phyloP scores from a whole-genome alignment of 768 basidiomycete genomes.

The Kwoniella botswanensis region DNA sequence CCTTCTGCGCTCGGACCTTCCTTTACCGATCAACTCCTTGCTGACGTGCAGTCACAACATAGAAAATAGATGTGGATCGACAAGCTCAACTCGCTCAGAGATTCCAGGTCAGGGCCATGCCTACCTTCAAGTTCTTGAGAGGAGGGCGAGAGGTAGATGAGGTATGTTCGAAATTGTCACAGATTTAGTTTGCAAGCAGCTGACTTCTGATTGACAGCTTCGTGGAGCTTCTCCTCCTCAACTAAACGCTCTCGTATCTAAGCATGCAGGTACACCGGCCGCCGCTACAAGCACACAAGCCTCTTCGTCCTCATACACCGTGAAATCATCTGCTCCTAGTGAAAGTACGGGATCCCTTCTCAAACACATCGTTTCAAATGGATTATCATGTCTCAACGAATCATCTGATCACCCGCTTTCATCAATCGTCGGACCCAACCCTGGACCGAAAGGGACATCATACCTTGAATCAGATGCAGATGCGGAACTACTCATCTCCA shows the following conservation, averaged over 20 bases:
- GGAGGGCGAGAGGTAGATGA: slow-evolving; percentile 56
- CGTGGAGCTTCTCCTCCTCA: slow-evolving; percentile 56
- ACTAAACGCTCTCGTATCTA: slow-evolving; percentile 48
- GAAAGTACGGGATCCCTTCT: slow-evolving; percentile 47
- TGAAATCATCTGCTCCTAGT: slow-evolving; percentile 26
- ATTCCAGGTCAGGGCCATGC: slow-evolving; percentile 56
- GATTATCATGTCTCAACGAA: slow-evolving; percentile 58
- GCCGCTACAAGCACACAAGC: slow-evolving; percentile 28
- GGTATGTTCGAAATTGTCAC: slow-evolving; percentile 29
- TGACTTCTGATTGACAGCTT: slow-evolving; percentile 36
- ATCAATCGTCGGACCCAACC: slow-evolving; percentile 50
- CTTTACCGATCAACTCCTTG: not conserved
- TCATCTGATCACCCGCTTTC: slow-evolving; percentile 52
- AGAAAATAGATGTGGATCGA: slow-evolving; percentile 58
- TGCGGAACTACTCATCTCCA: slow-evolving; percentile 53
- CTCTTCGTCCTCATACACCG: slow-evolving; percentile 28
- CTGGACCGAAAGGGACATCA: slow-evolving; percentile 49
- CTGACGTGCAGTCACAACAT: not conserved
- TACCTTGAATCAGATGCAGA: slow-evolving; percentile 59
- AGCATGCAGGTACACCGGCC: slow-evolving; percentile 55
- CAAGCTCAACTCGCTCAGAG: slow-evolving; percentile 47
- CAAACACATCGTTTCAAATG: slow-evolving; percentile 50
- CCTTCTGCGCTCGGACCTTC: not conserved
- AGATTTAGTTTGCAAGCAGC: not conserved
- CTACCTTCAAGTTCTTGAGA: slow-evolving; percentile 58